These are phyloP conservation scores for Solanum peruvianum DNA, from an alignment of 257 asterid species.

Conservation along the genomic window DNA sequence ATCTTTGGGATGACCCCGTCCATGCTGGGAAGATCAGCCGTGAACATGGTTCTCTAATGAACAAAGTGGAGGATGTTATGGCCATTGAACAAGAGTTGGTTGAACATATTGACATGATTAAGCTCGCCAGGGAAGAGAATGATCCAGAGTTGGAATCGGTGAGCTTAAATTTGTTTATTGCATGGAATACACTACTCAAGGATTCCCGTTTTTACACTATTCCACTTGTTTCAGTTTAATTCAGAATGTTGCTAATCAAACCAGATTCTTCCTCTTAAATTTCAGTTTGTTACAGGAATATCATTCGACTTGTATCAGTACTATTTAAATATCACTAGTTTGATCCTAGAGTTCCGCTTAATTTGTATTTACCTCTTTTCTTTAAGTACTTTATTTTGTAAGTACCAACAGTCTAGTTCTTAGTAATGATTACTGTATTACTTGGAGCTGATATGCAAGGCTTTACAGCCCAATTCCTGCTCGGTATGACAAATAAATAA, in stretches of 20 bases:
- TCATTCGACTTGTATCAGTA: neutral
- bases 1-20: conserved; percentile 86
- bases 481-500: neutral
- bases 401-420: neutral
- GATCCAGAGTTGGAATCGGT: conserved; percentile 78
- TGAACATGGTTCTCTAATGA: conserved; percentile 73
- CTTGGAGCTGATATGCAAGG: neutral
- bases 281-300: neutral
- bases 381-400: neutral
- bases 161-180: conserved; percentile 30
- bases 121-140: conserved; percentile 86
- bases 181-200: conserved; percentile 15
- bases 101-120: conserved; percentile 91
- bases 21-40: conserved; percentile 88
- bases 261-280: neutral
- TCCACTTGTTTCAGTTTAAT: conserved; percentile 1
- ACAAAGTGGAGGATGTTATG: conserved; percentile 67
- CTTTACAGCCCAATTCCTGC: neutral
- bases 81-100: conserved; percentile 64
- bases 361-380: neutral
- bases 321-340: neutral
- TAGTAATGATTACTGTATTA: neutral
- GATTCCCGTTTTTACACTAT: neutral
- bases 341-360: neutral
- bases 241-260: neutral